Conservation (phyloP, 1,284 basidiomycete species). For the Acaromyces ingoldii region DNA sequence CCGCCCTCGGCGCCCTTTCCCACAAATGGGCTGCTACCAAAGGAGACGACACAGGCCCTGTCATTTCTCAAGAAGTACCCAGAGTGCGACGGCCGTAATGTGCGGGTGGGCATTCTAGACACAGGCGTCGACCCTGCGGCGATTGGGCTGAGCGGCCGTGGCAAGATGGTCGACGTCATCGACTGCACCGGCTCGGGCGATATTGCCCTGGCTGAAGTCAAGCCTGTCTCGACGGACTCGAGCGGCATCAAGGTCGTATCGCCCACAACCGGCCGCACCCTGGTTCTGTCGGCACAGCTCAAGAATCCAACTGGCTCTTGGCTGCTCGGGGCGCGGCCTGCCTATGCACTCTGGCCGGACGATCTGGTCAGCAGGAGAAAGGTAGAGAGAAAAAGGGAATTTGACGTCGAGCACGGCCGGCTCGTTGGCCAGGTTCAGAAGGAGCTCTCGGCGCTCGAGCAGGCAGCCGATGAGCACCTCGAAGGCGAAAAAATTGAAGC, state of each 20-base stretch:
- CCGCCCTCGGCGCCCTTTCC: conserved; percentile 32
- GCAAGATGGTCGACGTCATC: conserved; percentile 51
- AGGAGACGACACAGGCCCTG: conserved; percentile 49
- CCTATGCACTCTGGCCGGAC: conserved; percentile 50
- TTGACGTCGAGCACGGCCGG: conserved; percentile 42
- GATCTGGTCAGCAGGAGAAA: conserved; percentile 46
- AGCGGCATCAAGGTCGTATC: conserved; percentile 37
- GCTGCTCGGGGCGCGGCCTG: conserved; percentile 49
- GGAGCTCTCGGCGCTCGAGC: conserved; percentile 30
- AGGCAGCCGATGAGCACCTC: conserved; percentile 4
- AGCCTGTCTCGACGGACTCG: conserved; percentile 12
- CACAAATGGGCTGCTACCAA: conserved; percentile 47
- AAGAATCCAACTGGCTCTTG: conserved; percentile 47
- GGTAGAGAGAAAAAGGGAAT: conserved; percentile 42
- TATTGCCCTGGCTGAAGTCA: conserved; percentile 27
- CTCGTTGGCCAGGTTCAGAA: conserved; percentile 37
- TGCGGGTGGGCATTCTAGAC: conserved; percentile 52
- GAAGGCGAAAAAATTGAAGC: conserved; percentile 5
- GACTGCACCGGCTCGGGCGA: conserved; percentile 50
- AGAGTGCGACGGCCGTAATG: conserved; percentile 46
- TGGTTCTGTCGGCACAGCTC: conserved; percentile 28
- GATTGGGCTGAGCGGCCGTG: conserved; percentile 43
- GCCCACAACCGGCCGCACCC: conserved; percentile 42
- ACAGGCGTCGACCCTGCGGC: conserved; percentile 52
- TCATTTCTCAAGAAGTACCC: conserved; percentile 47